Evolutionary conservation across 2,329 filamentous ascomycete species (phyloP).

Genomic region (Chaetomiaceae sp.): DNA sequence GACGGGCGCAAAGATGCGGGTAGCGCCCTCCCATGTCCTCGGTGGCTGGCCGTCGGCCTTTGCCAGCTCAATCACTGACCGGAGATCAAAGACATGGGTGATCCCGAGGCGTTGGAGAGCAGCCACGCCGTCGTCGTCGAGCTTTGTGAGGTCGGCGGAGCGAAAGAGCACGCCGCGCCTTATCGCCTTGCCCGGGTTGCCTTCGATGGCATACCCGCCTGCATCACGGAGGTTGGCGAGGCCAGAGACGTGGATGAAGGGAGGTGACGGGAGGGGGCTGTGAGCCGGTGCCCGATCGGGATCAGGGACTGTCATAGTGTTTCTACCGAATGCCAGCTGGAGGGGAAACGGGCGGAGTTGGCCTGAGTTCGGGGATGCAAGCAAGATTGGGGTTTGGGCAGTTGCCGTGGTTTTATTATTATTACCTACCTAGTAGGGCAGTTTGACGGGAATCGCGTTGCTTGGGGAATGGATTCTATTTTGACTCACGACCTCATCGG

Average conservation of each 20-base stretch:
- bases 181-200: slow-evolving; percentile 37
- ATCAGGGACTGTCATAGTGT: neutral
- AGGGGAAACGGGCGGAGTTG: no score
- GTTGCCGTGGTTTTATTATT: no score
- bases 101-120: slow-evolving; percentile 56
- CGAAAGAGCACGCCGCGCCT: slow-evolving; percentile 58
- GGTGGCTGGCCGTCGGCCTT: slow-evolving; percentile 34
- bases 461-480: no score
- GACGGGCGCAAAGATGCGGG: slow-evolving; percentile 59
- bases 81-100: slow-evolving; percentile 63
- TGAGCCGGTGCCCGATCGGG: neutral
- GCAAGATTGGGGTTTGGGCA: no score
- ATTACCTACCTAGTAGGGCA: no score
- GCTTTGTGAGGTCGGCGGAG: slow-evolving; percentile 59
- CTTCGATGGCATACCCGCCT: slow-evolving; percentile 51
- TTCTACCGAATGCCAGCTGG: no score
- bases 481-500: no score
- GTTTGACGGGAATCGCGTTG: no score
- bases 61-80: slow-evolving; percentile 57
- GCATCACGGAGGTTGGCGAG: slow-evolving; percentile 66
- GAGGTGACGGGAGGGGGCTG: slow-evolving; percentile 36
- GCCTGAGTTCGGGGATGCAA: no score
- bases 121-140: slow-evolving; percentile 50
- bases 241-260: slow-evolving; percentile 51
- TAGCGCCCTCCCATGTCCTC: slow-evolving; percentile 47